phyloP scores from a whole-genome alignment of 495 filamentous ascomycete genomes.

The Podospora didyma region DNA sequence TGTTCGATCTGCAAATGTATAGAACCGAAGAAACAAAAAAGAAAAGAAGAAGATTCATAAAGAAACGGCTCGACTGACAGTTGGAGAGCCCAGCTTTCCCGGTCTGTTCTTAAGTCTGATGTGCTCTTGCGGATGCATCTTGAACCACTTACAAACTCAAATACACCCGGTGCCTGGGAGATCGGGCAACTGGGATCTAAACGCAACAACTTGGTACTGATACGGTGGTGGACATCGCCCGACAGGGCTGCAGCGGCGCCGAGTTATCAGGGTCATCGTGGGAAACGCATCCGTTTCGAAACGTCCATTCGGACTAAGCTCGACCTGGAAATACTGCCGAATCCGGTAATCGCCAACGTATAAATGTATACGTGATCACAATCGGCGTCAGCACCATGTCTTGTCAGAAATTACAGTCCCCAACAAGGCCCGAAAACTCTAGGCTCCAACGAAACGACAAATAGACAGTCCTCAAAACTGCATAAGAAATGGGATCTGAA shows the following conservation, averaged over 20 bases:
- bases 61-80: neutral
- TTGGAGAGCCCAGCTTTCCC: neutral
- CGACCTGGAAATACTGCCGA: constrained; percentile 1
- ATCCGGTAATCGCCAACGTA: constrained; percentile 4
- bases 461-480: neutral
- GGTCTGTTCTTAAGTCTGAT: neutral
- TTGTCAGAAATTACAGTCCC: constrained; percentile 1
- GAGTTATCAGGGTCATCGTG: neutral
- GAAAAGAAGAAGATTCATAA: neutral
- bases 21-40: neutral
- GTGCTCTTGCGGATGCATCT: neutral
- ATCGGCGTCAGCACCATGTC: neutral
- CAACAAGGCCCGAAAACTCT: neutral
- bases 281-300: neutral
- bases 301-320: constrained; percentile 1
- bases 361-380: constrained; percentile 1
- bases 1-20: too few relatives aligned
- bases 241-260: neutral
- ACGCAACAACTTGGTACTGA: neutral
- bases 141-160: neutral
- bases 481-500: neutral
- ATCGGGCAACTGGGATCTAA: neutral
- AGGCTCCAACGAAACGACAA: neutral
- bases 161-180: neutral
- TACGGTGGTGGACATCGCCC: neutral